These are phyloP conservation scores for Penicillium malachiteum DNA, from an alignment of 495 filamentous ascomycete species.

Conservation along the genomic window DNA sequence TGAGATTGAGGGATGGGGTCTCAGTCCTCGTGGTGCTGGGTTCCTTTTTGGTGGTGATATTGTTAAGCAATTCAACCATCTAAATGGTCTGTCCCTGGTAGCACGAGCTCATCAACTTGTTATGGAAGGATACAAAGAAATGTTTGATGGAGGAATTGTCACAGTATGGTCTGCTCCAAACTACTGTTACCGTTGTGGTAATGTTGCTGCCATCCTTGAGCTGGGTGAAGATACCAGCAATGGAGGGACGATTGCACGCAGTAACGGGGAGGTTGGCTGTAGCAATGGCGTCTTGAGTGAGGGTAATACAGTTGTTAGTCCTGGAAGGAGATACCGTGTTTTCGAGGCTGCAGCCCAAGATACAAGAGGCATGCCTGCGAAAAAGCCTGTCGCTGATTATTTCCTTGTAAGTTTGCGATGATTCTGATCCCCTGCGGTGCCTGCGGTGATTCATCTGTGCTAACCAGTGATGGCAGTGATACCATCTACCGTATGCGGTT, in stretches of 20 bases:
- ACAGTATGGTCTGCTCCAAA: conserved; percentile 98
- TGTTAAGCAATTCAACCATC: conserved; percentile 91
- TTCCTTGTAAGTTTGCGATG: conserved; percentile 62
- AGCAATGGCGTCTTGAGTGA: conserved; percentile 46
- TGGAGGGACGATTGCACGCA: conserved; percentile 71
- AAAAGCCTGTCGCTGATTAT: conserved; percentile 98
- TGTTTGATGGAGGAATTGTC: conserved; percentile 93
- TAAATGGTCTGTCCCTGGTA: conserved; percentile 86
- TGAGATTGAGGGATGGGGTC: conserved; percentile 96
- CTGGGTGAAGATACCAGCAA: conserved; percentile 80
- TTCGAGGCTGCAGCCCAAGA: conserved; percentile 98
- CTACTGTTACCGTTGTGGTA: conserved; percentile 97
- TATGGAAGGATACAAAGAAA: conserved; percentile 99
- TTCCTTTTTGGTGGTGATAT: conserved; percentile 97
- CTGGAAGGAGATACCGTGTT: conserved; percentile 88
- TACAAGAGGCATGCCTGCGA: conserved; percentile 95
- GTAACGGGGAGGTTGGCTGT: conserved; percentile 73
- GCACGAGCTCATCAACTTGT: conserved; percentile 96
- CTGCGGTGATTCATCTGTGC: not conserved
- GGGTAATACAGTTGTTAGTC: conserved; percentile 57
- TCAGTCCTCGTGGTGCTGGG: conserved; percentile 90
- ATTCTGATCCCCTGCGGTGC: not conserved
- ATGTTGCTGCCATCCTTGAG: conserved; percentile 93
- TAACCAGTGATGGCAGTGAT: conserved; percentile 21
- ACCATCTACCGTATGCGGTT: conserved; percentile 17